Evolutionary conservation across 805 yeast species (phyloP), one percentile per base, ranked within the genome.

Genomic region (Candida hungchunana): DNA sequence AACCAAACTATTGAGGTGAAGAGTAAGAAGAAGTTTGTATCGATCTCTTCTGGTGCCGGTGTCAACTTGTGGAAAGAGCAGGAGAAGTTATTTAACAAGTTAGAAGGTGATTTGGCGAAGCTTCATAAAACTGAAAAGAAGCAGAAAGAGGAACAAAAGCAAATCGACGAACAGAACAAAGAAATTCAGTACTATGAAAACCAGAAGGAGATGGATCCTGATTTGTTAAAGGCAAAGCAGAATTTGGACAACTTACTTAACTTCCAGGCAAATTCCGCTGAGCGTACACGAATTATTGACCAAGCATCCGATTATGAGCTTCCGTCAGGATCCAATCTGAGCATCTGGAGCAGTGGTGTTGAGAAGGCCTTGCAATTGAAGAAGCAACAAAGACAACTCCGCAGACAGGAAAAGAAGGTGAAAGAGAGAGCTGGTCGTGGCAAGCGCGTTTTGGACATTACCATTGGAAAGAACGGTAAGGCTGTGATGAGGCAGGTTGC

Each of bases 241-340:
- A 66, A 89, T 33, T 63, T 93, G 32, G 84, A 85, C 21, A 81
- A 76, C 21, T 62, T 93, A 31, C 64, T 93, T 29, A 73, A 77
- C 43, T 93, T 79, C 58, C 98, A 93, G 57, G 85, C 75, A 3
- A 78, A 89, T 13, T 84, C 94, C 6, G 85, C 89, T 1, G 94
- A 87, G 56, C 70, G 99, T 56, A 93, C 98, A 0, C 77, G 76
- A 48, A 87, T 93, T 44, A 89, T 94, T 26, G 99, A 93, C 56
- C 81, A 86, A 54, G 96, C 94, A 0, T 77, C 95, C 5, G 98
- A 93, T 56, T 86, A 75, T 55, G 94, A 85, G 32, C 59, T 80
- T 37, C 62, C 69, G 23, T 75, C 86, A 0, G 64, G 65, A 3
- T 61, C 71, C 1, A 69, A 67, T 21, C 51, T 71, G 26, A 81